Evolutionary conservation across 257 asterid species (phyloP).

Genomic region (Petunia axillaris): DNA sequence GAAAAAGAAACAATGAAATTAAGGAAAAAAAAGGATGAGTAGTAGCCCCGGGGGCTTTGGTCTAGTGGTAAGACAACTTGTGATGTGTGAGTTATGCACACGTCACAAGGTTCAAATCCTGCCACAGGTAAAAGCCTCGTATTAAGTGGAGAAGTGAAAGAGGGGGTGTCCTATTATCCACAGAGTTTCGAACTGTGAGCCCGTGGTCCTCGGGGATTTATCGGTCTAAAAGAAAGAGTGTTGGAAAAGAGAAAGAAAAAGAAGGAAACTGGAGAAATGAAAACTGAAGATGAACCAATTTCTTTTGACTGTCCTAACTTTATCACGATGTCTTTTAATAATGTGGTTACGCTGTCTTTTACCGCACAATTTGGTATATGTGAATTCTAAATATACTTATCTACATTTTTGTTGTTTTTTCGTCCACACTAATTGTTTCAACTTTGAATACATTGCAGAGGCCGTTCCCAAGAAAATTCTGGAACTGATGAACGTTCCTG

Average conservation of each 20-base stretch:
- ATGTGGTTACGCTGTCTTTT: not conserved
- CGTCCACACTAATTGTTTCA: not conserved
- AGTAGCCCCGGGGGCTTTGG: too few species aligned
- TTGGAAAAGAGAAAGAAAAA: slow-evolving; percentile 7
- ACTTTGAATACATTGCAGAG: slow-evolving; percentile 54
- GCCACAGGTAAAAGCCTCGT: too few species aligned
- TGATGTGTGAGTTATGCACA: too few species aligned
- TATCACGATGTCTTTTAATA: not conserved
- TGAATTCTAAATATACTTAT: not conserved
- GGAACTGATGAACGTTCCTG: slow-evolving; percentile 94
- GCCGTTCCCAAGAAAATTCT: slow-evolving; percentile 93
- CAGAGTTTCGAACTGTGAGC: too few species aligned
- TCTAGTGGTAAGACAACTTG: too few species aligned
- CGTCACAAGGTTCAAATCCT: too few species aligned
- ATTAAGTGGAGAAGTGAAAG: too few species aligned
- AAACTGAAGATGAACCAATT: slow-evolving; percentile 12
- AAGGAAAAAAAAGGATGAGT: not conserved
- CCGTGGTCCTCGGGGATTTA: too few species aligned
- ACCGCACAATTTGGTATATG: not conserved
- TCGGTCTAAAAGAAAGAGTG: not conserved
- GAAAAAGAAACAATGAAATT: slow-evolving; percentile 1
- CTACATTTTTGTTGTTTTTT: slow-evolving; percentile 3
- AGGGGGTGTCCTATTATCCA: too few species aligned
- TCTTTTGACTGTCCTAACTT: not conserved
- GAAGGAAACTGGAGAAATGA: not conserved